Percentiles rank a stretch among this genome's conserved stretches.
phyloP scores from a whole-genome alignment of 352 stramenopile genomes.

The Globisporangium okanoganense region DNA sequence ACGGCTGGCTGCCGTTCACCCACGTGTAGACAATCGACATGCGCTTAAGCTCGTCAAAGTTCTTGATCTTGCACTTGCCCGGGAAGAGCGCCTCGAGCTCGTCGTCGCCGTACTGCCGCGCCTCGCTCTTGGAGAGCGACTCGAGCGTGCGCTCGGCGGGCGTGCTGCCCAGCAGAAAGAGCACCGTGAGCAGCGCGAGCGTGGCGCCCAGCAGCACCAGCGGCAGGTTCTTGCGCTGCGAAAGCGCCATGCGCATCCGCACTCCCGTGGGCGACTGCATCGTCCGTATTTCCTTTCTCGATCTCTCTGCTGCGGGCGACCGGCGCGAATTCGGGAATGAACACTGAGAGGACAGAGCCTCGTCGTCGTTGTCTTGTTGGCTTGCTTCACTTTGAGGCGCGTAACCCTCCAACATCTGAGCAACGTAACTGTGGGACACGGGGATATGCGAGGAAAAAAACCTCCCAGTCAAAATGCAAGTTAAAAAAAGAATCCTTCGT shows the following conservation, averaged over 20 bases:
- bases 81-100: constrained; percentile 64
- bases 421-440: too few species aligned
- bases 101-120: constrained; percentile 30
- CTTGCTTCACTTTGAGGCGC: constrained; percentile 1
- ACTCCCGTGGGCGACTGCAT: constrained; percentile 65
- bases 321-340: constrained; percentile 12
- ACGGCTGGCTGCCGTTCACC: constrained; percentile 85
- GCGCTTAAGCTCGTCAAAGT: constrained; percentile 78
- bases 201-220: constrained; percentile 40
- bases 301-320: too few species aligned
- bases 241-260: constrained; percentile 63
- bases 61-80: constrained; percentile 79
- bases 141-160: constrained; percentile 31
- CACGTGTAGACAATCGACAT: constrained; percentile 90
- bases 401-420: too few species aligned
- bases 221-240: constrained; percentile 59
- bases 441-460: too few species aligned
- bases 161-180: constrained; percentile 37
- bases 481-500: too few species aligned
- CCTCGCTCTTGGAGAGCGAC: constrained; percentile 26
- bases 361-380: neutral
- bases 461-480: too few species aligned
- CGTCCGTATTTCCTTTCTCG: too few species aligned
- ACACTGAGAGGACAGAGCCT: neutral
- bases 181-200: constrained; percentile 35